Evolutionary conservation across 2,329 filamentous ascomycete genomes (phyloP).

Genomic region (Blumeria graminis): DNA sequence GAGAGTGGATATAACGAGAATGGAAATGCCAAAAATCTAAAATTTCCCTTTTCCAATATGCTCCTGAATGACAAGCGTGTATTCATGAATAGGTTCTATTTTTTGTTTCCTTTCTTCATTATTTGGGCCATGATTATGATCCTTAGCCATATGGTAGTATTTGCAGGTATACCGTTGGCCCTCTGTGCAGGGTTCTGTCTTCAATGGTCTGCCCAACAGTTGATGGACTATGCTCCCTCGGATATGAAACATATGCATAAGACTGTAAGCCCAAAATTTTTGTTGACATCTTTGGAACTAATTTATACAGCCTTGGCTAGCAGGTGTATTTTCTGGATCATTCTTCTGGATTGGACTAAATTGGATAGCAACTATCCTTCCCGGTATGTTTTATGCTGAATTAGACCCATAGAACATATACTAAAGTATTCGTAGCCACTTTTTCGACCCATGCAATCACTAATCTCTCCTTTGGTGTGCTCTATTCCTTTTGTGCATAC

Average conservation of each 20-base stretch:
- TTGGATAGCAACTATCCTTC: constrained; percentile 53
- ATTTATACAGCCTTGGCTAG: constrained; percentile 52
- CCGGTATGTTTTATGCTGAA: constrained; percentile 25
- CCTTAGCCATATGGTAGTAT: constrained; percentile 49
- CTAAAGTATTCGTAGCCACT: constrained; percentile 28
- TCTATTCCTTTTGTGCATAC: constrained; percentile 45
- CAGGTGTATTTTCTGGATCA: constrained; percentile 76
- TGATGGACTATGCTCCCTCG: constrained; percentile 58
- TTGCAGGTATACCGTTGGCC: constrained; percentile 49
- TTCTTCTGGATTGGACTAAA: constrained; percentile 58
- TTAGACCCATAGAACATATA: constrained; percentile 3
- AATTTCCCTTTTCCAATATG: constrained; percentile 48
- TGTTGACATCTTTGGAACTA: constrained; percentile 2
- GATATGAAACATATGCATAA: constrained; percentile 80
- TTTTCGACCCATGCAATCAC: constrained; percentile 42
- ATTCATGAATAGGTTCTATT: constrained; percentile 69
- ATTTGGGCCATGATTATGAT: constrained; percentile 48
- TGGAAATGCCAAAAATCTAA: constrained; percentile 42
- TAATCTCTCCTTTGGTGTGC: constrained; percentile 49
- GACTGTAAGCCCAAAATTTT: constrained; percentile 32
- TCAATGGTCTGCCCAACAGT: constrained; percentile 53
- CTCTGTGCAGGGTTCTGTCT: constrained; percentile 41
- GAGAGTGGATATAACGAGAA: constrained; percentile 69
- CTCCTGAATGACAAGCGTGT: constrained; percentile 53
- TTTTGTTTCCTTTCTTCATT: constrained; percentile 65